Conservation (phyloP, 2,329 filamentous ascomycete genomes). For the Huntiella savannae region DNA sequence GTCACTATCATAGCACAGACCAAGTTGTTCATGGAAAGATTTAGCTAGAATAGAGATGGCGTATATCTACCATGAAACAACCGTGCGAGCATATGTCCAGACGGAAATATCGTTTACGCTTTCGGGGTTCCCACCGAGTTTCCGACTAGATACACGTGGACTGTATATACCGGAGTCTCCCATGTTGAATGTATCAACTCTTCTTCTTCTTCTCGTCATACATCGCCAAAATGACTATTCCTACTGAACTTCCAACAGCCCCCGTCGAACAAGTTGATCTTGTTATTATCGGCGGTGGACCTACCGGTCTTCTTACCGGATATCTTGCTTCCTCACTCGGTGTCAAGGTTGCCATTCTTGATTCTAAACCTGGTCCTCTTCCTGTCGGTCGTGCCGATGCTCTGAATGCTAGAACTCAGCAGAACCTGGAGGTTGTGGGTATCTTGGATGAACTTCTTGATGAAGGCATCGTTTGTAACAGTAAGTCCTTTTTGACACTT, state of each 20-base stretch:
- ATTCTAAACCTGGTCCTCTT: slow-evolving; percentile 21
- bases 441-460: slow-evolving; percentile 24
- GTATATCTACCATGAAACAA: too few relatives aligned
- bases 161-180: neutral
- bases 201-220: neutral
- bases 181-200: neutral
- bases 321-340: slow-evolving; percentile 24
- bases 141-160: neutral
- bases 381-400: slow-evolving; percentile 28
- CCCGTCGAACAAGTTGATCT: slow-evolving; percentile 16
- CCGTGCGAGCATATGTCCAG: too few relatives aligned
- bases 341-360: slow-evolving; percentile 22
- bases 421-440: slow-evolving; percentile 26
- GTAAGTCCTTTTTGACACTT: slow-evolving; percentile 16
- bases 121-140: neutral
- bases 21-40: neutral
- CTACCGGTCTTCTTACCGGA: slow-evolving; percentile 27
- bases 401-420: slow-evolving; percentile 29
- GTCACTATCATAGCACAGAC: too few relatives aligned
- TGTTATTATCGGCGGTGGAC: slow-evolving; percentile 23
- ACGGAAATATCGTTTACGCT: neutral
- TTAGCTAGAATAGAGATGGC: too few relatives aligned
- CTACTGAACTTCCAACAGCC: neutral
- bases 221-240: neutral
- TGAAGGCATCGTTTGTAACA: slow-evolving; percentile 29